phyloP scores from a whole-genome alignment of 225 moss, liverwort and hornwort species.

The Rhytidiadelphus loreus region DNA sequence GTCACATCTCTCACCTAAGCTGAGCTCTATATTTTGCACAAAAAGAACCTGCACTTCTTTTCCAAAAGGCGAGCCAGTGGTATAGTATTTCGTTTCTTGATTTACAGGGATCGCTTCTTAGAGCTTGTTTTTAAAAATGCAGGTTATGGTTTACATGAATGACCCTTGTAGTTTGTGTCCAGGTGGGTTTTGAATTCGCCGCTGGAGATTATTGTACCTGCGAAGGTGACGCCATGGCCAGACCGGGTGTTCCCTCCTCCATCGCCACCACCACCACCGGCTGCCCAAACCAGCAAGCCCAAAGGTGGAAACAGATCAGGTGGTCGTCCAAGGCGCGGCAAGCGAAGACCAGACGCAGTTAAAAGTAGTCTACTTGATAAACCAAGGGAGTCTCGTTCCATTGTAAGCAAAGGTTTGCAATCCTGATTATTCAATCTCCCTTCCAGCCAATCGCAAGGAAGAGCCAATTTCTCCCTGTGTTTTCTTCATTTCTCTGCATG shows the following conservation, averaged over 20 bases:
- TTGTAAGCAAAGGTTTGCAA: constrained; percentile 13
- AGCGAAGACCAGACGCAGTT: not conserved
- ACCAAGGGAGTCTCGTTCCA: not conserved
- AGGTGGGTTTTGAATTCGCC: constrained; percentile 32
- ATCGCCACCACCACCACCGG: constrained; percentile 17
- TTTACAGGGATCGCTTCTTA: not conserved
- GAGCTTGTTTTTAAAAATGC: not conserved
- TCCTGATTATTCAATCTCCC: constrained; percentile 10
- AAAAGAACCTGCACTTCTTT: not conserved
- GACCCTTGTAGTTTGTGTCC: not conserved
- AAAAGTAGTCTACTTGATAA: constrained; percentile 1
- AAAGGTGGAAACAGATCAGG: constrained; percentile 27
- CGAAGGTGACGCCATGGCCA: constrained; percentile 39
- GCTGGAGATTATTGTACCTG: constrained; percentile 19
- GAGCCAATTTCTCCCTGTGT: not conserved
- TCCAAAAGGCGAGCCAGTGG: not conserved
- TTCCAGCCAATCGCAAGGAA: constrained; percentile 7
- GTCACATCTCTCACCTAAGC: not conserved
- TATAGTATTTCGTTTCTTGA: not conserved
- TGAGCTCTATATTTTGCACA: not conserved
- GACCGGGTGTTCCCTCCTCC: constrained; percentile 11
- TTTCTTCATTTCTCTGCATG: not conserved
- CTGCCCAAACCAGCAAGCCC: not conserved
- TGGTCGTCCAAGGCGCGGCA: constrained; percentile 9
- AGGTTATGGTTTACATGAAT: not conserved